A percentile compares a stretch with the other conserved stretches of the same genome.
These are phyloP conservation scores for Prunus salicina DNA, from an alignment of 306 rosid species.

Conservation along the genomic window DNA sequence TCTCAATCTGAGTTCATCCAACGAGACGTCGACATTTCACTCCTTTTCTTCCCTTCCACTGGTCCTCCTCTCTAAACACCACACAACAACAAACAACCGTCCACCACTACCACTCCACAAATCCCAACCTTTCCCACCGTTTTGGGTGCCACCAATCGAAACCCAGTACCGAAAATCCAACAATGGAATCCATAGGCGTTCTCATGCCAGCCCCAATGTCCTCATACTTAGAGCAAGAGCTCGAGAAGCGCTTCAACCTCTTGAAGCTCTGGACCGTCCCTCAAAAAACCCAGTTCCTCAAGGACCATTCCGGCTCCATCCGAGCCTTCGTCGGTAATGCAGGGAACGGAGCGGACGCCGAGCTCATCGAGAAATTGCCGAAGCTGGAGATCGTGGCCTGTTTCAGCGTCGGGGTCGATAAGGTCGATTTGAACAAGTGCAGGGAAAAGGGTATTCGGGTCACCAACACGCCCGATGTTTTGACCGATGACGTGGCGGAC, in stretches of 20 bases:
- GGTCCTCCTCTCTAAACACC: not conserved
- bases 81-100: not conserved
- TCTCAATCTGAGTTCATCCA: not conserved
- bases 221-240: slow-evolving; percentile 64
- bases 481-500: slow-evolving; percentile 85
- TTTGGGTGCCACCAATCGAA: not conserved
- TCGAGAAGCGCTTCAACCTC: slow-evolving; percentile 66
- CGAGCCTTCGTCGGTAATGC: slow-evolving; percentile 50
- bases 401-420: slow-evolving; percentile 76
- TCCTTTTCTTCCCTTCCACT: not conserved
- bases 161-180: slow-evolving; percentile 1
- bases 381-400: slow-evolving; percentile 69
- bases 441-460: slow-evolving; percentile 69
- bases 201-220: slow-evolving; percentile 43
- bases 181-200: slow-evolving; percentile 63
- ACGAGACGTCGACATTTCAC: not conserved
- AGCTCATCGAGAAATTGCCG: slow-evolving; percentile 53
- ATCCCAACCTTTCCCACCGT: slow-evolving; percentile 1
- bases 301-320: slow-evolving; percentile 43
- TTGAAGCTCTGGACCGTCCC: slow-evolving; percentile 46
- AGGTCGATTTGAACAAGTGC: slow-evolving; percentile 54
- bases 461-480: slow-evolving; percentile 73
- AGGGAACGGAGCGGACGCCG: slow-evolving; percentile 47
- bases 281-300: slow-evolving; percentile 28
- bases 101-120: not conserved